These are phyloP conservation scores for Vitis hybrid DNA, from an alignment of 177 flowering plant species.

Conservation along the genomic window DNA sequence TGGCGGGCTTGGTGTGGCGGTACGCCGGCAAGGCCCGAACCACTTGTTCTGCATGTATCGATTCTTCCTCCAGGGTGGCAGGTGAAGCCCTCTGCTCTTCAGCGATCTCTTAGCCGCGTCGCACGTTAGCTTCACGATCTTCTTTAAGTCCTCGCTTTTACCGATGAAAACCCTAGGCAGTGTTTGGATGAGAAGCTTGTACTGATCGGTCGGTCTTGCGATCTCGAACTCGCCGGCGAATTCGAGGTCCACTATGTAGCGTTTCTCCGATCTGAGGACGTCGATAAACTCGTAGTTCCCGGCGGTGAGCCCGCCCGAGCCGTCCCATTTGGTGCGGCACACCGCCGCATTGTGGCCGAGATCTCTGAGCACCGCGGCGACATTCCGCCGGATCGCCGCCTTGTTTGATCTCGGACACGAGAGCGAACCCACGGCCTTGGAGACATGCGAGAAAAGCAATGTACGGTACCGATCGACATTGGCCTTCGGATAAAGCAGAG, in stretches of 20 bases:
- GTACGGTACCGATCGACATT: constrained; percentile 32
- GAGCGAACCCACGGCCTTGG: constrained; percentile 34
- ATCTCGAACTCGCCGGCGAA: constrained; percentile 57
- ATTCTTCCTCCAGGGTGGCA: constrained; percentile 53
- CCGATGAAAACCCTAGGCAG: constrained; percentile 51
- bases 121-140: constrained; percentile 34
- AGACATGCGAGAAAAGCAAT: constrained; percentile 32
- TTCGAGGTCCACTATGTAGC: constrained; percentile 57
- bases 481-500: not conserved
- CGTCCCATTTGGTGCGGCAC: constrained; percentile 79
- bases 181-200: constrained; percentile 19
- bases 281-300: constrained; percentile 76
- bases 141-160: constrained; percentile 44
- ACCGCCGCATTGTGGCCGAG: constrained; percentile 77
- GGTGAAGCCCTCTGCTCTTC: constrained; percentile 27
- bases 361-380: constrained; percentile 56
- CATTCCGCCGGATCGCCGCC: constrained; percentile 36
- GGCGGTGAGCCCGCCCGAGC: constrained; percentile 42
- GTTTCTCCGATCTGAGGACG: constrained; percentile 27
- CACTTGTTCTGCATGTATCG: constrained; percentile 64
- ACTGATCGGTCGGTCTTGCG: constrained; percentile 55
- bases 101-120: constrained; percentile 53
- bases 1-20: constrained; percentile 24
- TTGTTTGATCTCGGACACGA: constrained; percentile 26
- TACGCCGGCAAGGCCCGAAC: constrained; percentile 61